Conservation (phyloP, 305 asterid genomes). For the Fraxinus nigra region DNA sequence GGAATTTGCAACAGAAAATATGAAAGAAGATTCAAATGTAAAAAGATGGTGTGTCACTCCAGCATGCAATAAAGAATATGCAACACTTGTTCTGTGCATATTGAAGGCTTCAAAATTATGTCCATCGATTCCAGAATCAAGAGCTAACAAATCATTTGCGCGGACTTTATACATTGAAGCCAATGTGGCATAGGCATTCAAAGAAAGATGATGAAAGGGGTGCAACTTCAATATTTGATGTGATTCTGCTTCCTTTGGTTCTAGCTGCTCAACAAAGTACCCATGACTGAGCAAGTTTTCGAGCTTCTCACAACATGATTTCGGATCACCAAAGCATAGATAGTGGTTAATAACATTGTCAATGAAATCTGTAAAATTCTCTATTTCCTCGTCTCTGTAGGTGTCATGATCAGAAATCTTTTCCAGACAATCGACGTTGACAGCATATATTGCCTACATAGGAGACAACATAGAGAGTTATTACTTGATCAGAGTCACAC, state of each 20-base stretch:
- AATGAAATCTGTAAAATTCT: slow-evolving; percentile 32
- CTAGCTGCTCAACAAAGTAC: not conserved
- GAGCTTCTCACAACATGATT: slow-evolving; percentile 53
- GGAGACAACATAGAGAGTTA: not conserved
- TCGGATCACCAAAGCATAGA: slow-evolving; percentile 37
- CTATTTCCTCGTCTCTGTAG: slow-evolving; percentile 15
- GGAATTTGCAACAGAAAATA: slow-evolving; percentile 41
- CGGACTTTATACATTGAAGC: slow-evolving; percentile 57
- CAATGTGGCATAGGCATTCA: slow-evolving; percentile 56
- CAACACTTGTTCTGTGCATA: slow-evolving; percentile 47
- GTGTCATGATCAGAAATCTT: slow-evolving; percentile 10
- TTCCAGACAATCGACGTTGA: not conserved
- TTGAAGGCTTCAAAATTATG: slow-evolving; percentile 35
- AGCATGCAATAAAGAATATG: slow-evolving; percentile 68
- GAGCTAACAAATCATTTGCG: slow-evolving; percentile 39
- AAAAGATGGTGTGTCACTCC: slow-evolving; percentile 54
- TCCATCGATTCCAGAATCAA: slow-evolving; percentile 13
- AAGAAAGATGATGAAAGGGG: slow-evolving; percentile 45
- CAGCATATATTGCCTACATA: slow-evolving; percentile 37
- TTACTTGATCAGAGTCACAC: not conserved
- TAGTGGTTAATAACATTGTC: slow-evolving; percentile 46
- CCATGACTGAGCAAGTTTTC: slow-evolving; percentile 53
- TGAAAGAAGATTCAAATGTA: slow-evolving; percentile 48
- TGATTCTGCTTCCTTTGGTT: slow-evolving; percentile 18
- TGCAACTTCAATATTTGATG: slow-evolving; percentile 32